Evolutionary conservation across 2,329 filamentous ascomycete species (phyloP).

Genomic region (Arachnomyces sp.): DNA sequence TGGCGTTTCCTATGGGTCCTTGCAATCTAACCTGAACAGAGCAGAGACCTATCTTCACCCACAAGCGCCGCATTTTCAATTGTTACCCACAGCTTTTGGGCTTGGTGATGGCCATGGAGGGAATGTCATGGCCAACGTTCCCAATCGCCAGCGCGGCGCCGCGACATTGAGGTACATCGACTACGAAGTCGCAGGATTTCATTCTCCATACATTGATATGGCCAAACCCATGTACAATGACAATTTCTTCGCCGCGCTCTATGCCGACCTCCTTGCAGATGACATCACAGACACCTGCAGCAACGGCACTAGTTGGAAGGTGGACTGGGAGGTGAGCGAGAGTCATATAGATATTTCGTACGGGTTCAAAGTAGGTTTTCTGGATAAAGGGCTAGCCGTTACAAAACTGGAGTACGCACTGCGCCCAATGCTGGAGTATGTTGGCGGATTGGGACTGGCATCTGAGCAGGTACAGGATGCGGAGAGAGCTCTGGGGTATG

Average conservation of each 20-base stretch:
- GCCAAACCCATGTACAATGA: constrained; percentile 8
- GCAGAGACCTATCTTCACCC: constrained; percentile 4
- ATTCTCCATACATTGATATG: constrained; percentile 7
- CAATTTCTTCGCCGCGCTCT: constrained; percentile 3
- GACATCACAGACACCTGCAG: neutral
- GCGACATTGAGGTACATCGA: constrained; percentile 7
- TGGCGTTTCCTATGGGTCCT: constrained; percentile 5
- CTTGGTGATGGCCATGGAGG: constrained; percentile 9
- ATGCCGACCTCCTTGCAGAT: constrained; percentile 3
- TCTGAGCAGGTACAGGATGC: neutral
- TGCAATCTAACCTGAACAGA: constrained; percentile 1
- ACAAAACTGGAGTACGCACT: neutral
- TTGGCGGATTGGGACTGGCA: neutral
- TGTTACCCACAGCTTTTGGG: constrained; percentile 7
- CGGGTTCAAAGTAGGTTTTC: neutral
- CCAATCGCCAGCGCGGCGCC: neutral
- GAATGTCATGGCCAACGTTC: constrained; percentile 5
- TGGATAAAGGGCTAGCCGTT: neutral
- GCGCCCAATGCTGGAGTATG: neutral
- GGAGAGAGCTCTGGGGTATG: neutral
- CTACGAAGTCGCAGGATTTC: constrained; percentile 9
- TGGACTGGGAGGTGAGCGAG: neutral
- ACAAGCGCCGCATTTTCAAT: neutral
- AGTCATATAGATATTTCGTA: neutral
- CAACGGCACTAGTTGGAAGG: neutral